Base-by-base conservation (phyloP, 2,329 filamentous ascomycete genomes). In the Pyrenochaeta sp. region DNA sequence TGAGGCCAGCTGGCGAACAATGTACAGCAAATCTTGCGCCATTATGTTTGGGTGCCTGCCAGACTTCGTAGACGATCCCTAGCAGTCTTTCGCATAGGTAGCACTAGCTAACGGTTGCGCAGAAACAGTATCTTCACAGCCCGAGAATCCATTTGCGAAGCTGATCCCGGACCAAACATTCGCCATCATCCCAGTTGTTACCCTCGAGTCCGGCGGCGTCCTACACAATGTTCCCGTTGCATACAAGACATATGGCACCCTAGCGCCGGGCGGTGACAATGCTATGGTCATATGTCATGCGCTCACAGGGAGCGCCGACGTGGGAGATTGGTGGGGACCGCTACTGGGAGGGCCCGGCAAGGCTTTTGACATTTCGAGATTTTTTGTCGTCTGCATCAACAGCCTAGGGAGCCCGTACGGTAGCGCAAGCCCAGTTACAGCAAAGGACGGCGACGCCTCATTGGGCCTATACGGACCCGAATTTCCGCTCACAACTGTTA, bases 401-500 rank as follows among this genome's bases (percentile, higher is more conserved):
- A 92, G 91, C 74, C 77, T 93, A 47, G 92, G 92, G 45, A 94
- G 91, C 69, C 92, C 92, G 0, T 96, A 96, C 72, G 92, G 92
- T 30, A 92, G 90, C 56, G 91, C 91, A n/a, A 94, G 91, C 74
- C 91, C 92, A 1, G 91, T 94, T 52, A 99, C 95, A 1, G 89
- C 89, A 67, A 96, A 92, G 77, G 90, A 97, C 72, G 93, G 93
- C 13, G 87, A 96, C 68, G 80, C 85, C 15, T 82, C 82, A 50
- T 88, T 91, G 62, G 93, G 87, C 19, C 86, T 86, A 67, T 99
- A 99, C 73, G 95, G 95, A 0, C 95, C 95, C 1, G 95, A 99
- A 73, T 99, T 99, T 68, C 95, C 95, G 46, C 81, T 99, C 63
- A 97, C 95, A 0, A 98, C 95, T 0, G 92, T 99, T 63, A 85